These are phyloP conservation scores for Cercospora canescens DNA, from an alignment of 2,329 filamentous ascomycete genomes.

Conservation along the genomic window DNA sequence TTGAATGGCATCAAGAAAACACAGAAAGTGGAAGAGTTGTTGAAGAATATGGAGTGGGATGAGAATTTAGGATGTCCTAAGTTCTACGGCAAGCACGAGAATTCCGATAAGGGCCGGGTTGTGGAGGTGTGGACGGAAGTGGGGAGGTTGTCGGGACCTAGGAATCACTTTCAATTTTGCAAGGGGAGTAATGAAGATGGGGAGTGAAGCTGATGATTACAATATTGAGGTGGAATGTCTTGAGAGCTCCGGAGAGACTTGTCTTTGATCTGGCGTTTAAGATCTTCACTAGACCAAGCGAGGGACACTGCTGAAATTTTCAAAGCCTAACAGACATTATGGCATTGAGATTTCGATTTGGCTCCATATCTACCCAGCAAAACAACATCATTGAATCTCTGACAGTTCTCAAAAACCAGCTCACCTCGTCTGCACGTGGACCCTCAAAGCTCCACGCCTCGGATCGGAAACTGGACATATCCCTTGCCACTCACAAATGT, in stretches of 20 bases:
- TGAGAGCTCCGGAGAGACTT: too few relatives aligned
- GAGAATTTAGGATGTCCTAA: neutral
- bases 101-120: neutral
- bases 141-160: neutral
- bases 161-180: neutral
- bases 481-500: slow-evolving; percentile 25
- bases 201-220: neutral
- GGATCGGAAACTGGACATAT: slow-evolving; percentile 17
- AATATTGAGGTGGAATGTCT: too few relatives aligned
- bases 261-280: too few relatives aligned
- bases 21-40: neutral
- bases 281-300: too few relatives aligned
- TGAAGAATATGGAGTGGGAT: neutral
- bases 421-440: neutral
- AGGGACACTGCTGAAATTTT: too few relatives aligned
- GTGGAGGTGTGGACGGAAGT: neutral
- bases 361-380: too few relatives aligned
- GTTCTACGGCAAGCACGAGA: neutral
- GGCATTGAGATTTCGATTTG: too few relatives aligned
- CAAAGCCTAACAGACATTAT: too few relatives aligned
- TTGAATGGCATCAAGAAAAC: neutral
- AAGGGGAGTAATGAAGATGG: neutral
- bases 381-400: neutral
- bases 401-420: neutral
- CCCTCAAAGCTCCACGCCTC: neutral